A percentile compares a stretch with the other conserved stretches of the same genome.
These are phyloP conservation scores for Boletus vermiculosoides DNA, from an alignment of 768 basidiomycete genomes.

Conservation along the genomic window DNA sequence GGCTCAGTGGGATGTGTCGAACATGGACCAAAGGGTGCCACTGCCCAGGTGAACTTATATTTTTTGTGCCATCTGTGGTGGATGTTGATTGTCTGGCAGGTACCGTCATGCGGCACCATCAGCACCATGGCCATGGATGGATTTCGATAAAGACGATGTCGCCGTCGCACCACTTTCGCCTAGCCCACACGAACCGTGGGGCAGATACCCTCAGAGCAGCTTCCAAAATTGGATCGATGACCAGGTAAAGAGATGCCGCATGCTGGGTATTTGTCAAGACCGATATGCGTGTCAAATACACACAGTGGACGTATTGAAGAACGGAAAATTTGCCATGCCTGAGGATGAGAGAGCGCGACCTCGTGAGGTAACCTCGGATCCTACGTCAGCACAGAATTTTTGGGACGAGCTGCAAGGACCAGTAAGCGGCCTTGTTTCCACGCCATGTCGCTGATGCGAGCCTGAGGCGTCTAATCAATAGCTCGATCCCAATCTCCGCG, in stretches of 20 bases:
- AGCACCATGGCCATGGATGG: slow-evolving; percentile 43
- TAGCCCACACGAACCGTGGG: slow-evolving; percentile 22
- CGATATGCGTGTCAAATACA: slow-evolving; percentile 20
- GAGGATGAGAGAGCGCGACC: slow-evolving; percentile 1
- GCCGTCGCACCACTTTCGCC: slow-evolving; percentile 11
- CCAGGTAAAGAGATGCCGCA: slow-evolving; percentile 39
- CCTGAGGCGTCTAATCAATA: no score
- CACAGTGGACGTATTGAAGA: slow-evolving; percentile 17
- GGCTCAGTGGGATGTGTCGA: slow-evolving; percentile 11
- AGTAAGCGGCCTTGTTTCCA: slow-evolving; percentile 18
- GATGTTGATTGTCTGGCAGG: slow-evolving; percentile 25
- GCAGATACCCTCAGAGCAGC: slow-evolving; percentile 47
- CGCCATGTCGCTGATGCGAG: no score
- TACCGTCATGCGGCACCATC: slow-evolving; percentile 40
- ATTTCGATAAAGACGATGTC: slow-evolving; percentile 29
- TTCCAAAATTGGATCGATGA: slow-evolving; percentile 56
- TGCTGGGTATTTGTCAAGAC: slow-evolving; percentile 25
- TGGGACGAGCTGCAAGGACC: slow-evolving; percentile 30
- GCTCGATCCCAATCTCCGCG: no score
- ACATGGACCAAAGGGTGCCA: slow-evolving; percentile 19
- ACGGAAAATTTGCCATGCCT: slow-evolving; percentile 17
- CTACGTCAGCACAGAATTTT: slow-evolving; percentile 9
- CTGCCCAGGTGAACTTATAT: slow-evolving; percentile 21
- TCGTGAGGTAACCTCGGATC: slow-evolving; percentile 20
- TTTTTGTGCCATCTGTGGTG: not conserved